These are phyloP conservation scores for Candida dajiaensis DNA, from an alignment of 805 yeast species.

Conservation along the genomic window DNA sequence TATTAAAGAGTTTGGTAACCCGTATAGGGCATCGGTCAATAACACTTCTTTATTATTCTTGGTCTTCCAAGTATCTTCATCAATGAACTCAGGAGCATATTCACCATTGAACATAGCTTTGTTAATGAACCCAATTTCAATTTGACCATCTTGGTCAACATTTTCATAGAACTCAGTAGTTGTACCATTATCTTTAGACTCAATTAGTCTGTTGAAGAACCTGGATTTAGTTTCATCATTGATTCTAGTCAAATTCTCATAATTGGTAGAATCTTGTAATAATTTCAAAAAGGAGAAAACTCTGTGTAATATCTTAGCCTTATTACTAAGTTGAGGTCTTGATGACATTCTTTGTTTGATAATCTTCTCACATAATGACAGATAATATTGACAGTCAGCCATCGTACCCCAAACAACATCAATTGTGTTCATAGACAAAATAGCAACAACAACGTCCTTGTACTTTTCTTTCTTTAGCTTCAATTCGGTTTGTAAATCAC, in stretches of 20 bases:
- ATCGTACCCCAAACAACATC: conserved; percentile 89
- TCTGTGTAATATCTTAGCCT: conserved; percentile 73
- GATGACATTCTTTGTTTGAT: conserved; percentile 62
- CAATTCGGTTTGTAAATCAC: conserved; percentile 35
- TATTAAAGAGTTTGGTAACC: conserved; percentile 77
- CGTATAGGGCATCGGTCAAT: conserved; percentile 77
- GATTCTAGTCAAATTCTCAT: conserved; percentile 12
- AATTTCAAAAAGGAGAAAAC: conserved; percentile 70
- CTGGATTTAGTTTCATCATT: conserved; percentile 10
- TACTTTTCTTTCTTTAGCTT: conserved; percentile 52
- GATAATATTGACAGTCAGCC: conserved; percentile 75
- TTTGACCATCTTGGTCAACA: conserved; percentile 40
- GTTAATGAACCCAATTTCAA: conserved; percentile 33
- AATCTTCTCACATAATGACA: conserved; percentile 71
- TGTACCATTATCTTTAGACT: conserved; percentile 19
- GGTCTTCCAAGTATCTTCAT: conserved; percentile 25
- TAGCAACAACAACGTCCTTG: conserved; percentile 78
- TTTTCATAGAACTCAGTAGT: conserved; percentile 33
- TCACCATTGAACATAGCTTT: conserved; percentile 13
- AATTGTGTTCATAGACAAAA: conserved; percentile 79
- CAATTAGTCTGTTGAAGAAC: conserved; percentile 9
- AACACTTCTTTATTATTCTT: conserved; percentile 41
- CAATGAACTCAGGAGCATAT: conserved; percentile 35
- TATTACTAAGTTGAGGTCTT: conserved; percentile 62
- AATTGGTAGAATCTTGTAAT: conserved; percentile 60